Base-by-base conservation (phyloP, 2,329 filamentous ascomycete genomes). In the Graphilbum sp. region DNA sequence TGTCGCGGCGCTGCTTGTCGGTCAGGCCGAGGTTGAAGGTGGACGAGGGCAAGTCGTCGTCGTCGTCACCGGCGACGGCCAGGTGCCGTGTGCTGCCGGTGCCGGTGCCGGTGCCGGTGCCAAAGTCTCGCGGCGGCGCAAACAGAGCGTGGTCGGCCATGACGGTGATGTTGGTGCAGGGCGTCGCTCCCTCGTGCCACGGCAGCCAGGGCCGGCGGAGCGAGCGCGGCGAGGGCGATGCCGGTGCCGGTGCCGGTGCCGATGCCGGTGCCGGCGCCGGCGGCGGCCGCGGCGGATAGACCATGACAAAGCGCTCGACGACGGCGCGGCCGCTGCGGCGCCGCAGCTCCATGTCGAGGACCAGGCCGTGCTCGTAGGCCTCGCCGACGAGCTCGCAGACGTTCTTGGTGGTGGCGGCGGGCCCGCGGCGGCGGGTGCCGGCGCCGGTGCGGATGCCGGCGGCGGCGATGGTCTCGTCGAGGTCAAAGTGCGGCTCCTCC, bases 1-100 rank as follows among this genome's bases (percentile, higher is more conserved):
- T 66, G 36, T 93, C 88, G 46, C 69, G 67, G 49, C 81, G 72
- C 61, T 98, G 90, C 62, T 90, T 86, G 42, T 94, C 88, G 16
- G 88, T 96, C 42, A 98, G 61, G 0, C 79, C 78, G 4, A 98
- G 59, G 46, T 81, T 79, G 53, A 98, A 98, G 0, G 88, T 94
- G 10, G 81, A 79, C 49, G 75, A 72, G 5, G 72, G 70, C 41
- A 73, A 64, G 21, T 68, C 68, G 18, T 69, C 69, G 2, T 54
- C 67, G 2, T 32, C 41, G 19, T 27, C 35, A 13, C 18, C 17
- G 27, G 51, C 60, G 1, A 46, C 55, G 7, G 50, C 55, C 3
- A 52, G 59, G 1, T 50, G n/a, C n/a, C n/a, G n/a, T n/a, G n/a
- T n/a, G n/a, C n/a, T 57, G 41, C 73, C 64, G 25, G 68, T 68